Base-by-base conservation (phyloP, 148 eudicot species). In the Vaccinium macrocarpon region DNA sequence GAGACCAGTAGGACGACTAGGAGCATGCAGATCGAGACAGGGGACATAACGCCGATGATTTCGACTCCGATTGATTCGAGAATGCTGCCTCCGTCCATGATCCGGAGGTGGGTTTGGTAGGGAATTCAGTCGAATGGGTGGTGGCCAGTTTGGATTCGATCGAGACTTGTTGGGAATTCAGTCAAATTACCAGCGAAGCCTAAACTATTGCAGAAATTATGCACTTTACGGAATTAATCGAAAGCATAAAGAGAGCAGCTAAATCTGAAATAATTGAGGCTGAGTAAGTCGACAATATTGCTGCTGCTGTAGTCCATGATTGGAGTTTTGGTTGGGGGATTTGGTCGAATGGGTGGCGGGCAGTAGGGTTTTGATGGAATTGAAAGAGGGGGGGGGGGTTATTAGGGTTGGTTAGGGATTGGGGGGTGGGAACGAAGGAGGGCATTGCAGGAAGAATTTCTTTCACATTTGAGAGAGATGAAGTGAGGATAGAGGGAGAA, bases 21-120 rank as follows among this genome's bases (percentile, higher is more conserved):
- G 81, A 95, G 87, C 99, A 97, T 97, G 75, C 98, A 94, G 83
- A 94, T 92, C 18, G 99, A 93, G 27, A 96, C 99, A 0, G 99
- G 99, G 11, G 97, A 85, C 88, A 96, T 92, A 5, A 96, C 93
- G 80, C 87, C 89, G 82, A 91, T 93, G 78, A 96, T 91, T 16
- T 96, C 98, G 18, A 78, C 38, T 35, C 98, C 98, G 73, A 96
- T 85, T 49, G 87, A 85, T 27, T 91, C 92, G 0, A 96, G 89
- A 12, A 96, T 91, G 91, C 94, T 92, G 27, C 91, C 92, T 79
- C 83, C 90, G 90, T 88, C 86, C 5, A 25, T 11, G 72, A 25
- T 10, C 25, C 2, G 18, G 38, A 9, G 29, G 23, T 64, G 70
- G 48, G 59, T 46, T 35, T 18, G 51, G 82, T 80, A 35, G 61